phyloP scores from a whole-genome alignment of 345 rosid genomes.

The Citropsis articulata region DNA sequence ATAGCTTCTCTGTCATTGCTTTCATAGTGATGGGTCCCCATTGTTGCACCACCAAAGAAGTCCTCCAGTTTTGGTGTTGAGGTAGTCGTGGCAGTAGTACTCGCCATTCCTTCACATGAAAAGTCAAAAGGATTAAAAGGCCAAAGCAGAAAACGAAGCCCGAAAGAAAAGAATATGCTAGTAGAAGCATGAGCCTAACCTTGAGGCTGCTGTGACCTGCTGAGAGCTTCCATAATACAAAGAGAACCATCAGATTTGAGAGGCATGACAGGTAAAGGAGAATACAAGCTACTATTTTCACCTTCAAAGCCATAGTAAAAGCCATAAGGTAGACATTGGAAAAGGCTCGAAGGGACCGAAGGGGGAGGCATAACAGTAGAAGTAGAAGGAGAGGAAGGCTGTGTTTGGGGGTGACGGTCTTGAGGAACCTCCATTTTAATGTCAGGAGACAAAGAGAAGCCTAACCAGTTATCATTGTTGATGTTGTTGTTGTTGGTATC shows the following conservation, averaged over 20 bases:
- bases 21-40: conserved; percentile 74
- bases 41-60: conserved; percentile 68
- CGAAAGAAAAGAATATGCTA: conserved; percentile 22
- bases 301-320: conserved; percentile 49
- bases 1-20: conserved; percentile 58
- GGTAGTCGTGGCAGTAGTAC: conserved; percentile 47
- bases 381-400: conserved; percentile 21
- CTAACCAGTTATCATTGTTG: conserved; percentile 53
- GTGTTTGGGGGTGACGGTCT: conserved; percentile 17
- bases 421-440: conserved; percentile 57
- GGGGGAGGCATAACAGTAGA: conserved; percentile 30
- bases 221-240: conserved; percentile 81
- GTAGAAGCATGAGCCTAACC: conserved; percentile 34
- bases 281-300: conserved; percentile 40
- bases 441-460: conserved; percentile 79
- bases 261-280: conserved; percentile 76
- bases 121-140: conserved; percentile 28
- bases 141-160: conserved; percentile 22
- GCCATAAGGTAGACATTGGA: conserved; percentile 38
- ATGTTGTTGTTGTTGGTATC: conserved; percentile 32
- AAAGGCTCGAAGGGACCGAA: conserved; percentile 34
- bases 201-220: conserved; percentile 67
- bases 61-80: conserved; percentile 87
- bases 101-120: conserved; percentile 40
- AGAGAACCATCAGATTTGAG: conserved; percentile 94